Percentiles rank a stretch among this genome's conserved stretches.
phyloP scores from a whole-genome alignment of 139 green algal genomes.

The Chlamydomonas asymmetrica region DNA sequence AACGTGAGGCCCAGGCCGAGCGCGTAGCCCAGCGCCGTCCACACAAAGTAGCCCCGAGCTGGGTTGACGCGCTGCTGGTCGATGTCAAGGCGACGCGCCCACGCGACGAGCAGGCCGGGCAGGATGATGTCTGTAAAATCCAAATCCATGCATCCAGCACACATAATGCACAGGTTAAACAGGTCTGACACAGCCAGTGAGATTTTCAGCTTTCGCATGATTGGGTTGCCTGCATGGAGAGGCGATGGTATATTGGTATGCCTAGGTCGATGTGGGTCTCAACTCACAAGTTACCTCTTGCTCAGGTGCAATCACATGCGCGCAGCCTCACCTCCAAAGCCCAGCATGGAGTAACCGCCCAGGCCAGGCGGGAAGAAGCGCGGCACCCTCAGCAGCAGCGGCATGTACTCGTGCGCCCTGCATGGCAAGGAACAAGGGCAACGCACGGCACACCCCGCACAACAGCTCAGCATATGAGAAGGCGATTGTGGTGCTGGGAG shows the following conservation, averaged over 20 bases:
- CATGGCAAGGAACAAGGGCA: too few relatives aligned
- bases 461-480: too few relatives aligned
- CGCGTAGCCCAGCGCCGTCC: conserved; percentile 61
- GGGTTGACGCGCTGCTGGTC: conserved; percentile 17
- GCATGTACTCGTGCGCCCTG: conserved; percentile 57
- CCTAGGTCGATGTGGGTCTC: too few relatives aligned
- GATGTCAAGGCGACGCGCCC: conserved; percentile 40
- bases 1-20: conserved; percentile 86
- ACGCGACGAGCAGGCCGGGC: conserved; percentile 51
- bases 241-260: too few relatives aligned
- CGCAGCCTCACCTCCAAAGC: too few relatives aligned
- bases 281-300: too few relatives aligned
- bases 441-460: too few relatives aligned
- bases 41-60: conserved; percentile 54
- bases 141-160: not conserved
- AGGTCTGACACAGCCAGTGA: not conserved
- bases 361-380: conserved; percentile 36
- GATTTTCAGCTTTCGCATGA: not conserved
- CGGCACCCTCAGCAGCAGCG: conserved; percentile 87
- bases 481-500: too few relatives aligned
- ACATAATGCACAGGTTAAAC: not conserved
- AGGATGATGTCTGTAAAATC: conserved; percentile 51
- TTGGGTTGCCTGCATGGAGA: not conserved
- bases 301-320: too few relatives aligned
- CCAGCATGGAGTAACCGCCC: conserved; percentile 51